Percentiles rank a stretch among this genome's conserved stretches.
phyloP scores from a whole-genome alignment of 768 basidiomycete species.

The Serendipita indica region DNA sequence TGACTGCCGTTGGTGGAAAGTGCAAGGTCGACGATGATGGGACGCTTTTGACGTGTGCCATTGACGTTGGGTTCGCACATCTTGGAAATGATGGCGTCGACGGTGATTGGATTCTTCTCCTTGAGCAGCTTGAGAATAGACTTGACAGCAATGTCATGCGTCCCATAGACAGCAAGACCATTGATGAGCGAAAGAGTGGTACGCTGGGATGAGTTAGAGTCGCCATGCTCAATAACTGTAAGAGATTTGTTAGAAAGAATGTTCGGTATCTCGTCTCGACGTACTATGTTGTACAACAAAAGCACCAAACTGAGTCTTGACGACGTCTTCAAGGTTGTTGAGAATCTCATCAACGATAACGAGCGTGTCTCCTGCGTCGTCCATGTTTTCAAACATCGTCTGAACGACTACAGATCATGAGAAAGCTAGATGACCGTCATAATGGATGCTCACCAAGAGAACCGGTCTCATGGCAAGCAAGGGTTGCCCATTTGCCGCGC shows the following conservation, averaged over 20 bases:
- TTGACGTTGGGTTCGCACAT: slow-evolving; percentile 45
- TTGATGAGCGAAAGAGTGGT: slow-evolving; percentile 63
- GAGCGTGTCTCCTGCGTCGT: slow-evolving; percentile 14
- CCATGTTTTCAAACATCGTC: slow-evolving; percentile 18
- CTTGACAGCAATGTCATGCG: slow-evolving; percentile 76
- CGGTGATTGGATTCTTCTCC: slow-evolving; percentile 63
- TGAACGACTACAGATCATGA: slow-evolving; percentile 14
- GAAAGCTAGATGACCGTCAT: not conserved
- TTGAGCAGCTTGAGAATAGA: slow-evolving; percentile 77
- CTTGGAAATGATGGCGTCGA: slow-evolving; percentile 57
- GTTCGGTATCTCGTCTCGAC: slow-evolving; percentile 19
- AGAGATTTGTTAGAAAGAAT: slow-evolving; percentile 1
- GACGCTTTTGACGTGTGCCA: slow-evolving; percentile 42
- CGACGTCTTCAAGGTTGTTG: slow-evolving; percentile 70
- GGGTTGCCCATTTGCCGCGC: slow-evolving; percentile 76
- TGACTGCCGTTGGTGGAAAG: slow-evolving; percentile 75
- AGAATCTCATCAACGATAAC: slow-evolving; percentile 17
- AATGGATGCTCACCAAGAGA: slow-evolving; percentile 42
- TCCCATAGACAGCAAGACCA: slow-evolving; percentile 66
- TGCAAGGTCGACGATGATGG: slow-evolving; percentile 77
- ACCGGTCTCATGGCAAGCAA: slow-evolving; percentile 83
- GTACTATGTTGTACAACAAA: slow-evolving; percentile 76
- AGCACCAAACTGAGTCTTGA: slow-evolving; percentile 81
- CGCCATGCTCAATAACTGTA: slow-evolving; percentile 73
- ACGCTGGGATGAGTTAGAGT: slow-evolving; percentile 54